Evolutionary conservation across 169 alveolate species (phyloP), one percentile per base, ranked within the genome.

Genomic region (Plasmodium gaboni): DNA sequence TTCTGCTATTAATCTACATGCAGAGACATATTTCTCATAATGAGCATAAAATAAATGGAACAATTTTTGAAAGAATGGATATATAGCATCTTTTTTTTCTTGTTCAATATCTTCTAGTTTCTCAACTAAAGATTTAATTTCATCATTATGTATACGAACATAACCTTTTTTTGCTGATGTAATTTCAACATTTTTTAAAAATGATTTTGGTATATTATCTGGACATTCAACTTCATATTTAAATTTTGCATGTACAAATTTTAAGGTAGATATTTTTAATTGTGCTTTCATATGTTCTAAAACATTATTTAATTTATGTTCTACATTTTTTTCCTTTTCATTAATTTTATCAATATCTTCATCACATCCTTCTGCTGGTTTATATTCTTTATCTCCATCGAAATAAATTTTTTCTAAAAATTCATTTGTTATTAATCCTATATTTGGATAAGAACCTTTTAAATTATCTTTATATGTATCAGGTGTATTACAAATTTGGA

Each of bases 91-190:
- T 59, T 96, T 96, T 76, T 96, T 73, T 76, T 92, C 88, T 67
- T 96, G 97, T 78, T 97, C 98, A 48, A 97, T 95, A 85, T 95
- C 96, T 74, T 97, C 98, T 46, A 97, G 76, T 85, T 95, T 91
- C 80, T 94, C 94, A 64, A 94, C 92, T 70, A 93, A 74, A 17
- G 65, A 53, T 85, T 93, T 85, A 44, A 95, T 76, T 48, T 92
- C 92, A 38, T 71, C 86, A 59, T 94, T 92, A 15, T 93, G 94
- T 68, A 90, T 92, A 28, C 99, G 90, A 60, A 97, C 93, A 70
- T 76, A 97, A 2, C 99, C 99, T 28, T 97, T 92, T 68, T 98
- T 95, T 17, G 98, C 93, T 0, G 99, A 96, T 4, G 99, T 97
- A 38, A 97, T 96, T 87, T 97, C 99, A 68, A 95, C 96, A 15